phyloP scores from a whole-genome alignment of 1,139 yeast genomes.

The Sugiyamaella castrensis region DNA sequence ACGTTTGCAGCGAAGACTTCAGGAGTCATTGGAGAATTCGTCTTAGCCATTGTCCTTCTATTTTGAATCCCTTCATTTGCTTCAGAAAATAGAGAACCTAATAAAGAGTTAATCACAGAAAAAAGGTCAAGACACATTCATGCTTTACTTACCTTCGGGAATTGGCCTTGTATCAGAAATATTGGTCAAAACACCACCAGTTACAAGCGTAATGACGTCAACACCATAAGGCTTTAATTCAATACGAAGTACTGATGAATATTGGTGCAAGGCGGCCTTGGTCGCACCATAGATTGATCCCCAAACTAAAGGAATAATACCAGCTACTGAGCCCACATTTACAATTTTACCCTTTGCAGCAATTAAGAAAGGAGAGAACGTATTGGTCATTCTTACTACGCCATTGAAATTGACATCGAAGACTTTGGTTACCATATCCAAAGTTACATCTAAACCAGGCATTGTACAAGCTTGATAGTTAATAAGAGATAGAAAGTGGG shows the following conservation, averaged over 20 bases:
- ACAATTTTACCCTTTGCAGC: constrained; percentile 68
- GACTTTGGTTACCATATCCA: constrained; percentile 53
- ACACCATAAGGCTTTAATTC: constrained; percentile 76
- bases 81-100: constrained; percentile 51
- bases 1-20: constrained; percentile 55
- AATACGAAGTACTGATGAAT: constrained; percentile 57
- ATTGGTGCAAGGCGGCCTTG: constrained; percentile 76
- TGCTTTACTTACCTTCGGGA: constrained; percentile 46
- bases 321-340: constrained; percentile 74
- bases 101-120: too few relatives aligned
- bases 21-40: constrained; percentile 58
- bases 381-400: constrained; percentile 61
- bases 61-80: constrained; percentile 46
- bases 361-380: constrained; percentile 55
- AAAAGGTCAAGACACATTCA: too few relatives aligned
- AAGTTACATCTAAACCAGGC: constrained; percentile 66
- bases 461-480: constrained; percentile 54
- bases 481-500: background rate
- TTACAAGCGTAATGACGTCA: constrained; percentile 63
- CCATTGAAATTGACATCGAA: constrained; percentile 71
- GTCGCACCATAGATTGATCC: constrained; percentile 63
- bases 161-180: constrained; percentile 57
- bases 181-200: constrained; percentile 66
- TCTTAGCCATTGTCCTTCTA: constrained; percentile 60
- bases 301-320: constrained; percentile 66